A percentile compares a stretch with the other conserved stretches of the same genome.
Evolutionary conservation across 78 protist genomes (phyloP).

Genomic region (Dictyostelium capitatum): DNA sequence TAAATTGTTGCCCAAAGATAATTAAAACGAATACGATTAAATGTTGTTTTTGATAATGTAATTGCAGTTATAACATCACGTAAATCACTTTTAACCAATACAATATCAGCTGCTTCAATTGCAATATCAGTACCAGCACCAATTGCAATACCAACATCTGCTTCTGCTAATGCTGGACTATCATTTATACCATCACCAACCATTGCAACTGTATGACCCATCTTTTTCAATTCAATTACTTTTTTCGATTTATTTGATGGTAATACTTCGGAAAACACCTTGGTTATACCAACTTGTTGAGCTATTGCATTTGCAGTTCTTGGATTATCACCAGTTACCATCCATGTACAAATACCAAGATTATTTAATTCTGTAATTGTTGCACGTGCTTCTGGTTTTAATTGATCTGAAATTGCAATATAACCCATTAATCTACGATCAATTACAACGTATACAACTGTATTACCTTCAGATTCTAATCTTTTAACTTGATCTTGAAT

Average conservation of each 20-base stretch:
- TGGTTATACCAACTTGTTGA: constrained; percentile 57
- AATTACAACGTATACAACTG: constrained; percentile 78
- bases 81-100: constrained; percentile 85
- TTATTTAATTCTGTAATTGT: constrained; percentile 60
- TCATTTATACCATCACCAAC: constrained; percentile 97
- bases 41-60: constrained; percentile 85
- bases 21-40: constrained; percentile 91
- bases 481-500: not conserved
- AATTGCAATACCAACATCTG: constrained; percentile 95
- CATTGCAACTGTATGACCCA: constrained; percentile 89
- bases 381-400: constrained; percentile 87
- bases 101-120: constrained; percentile 94
- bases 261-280: constrained; percentile 91
- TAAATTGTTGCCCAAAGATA: constrained; percentile 95
- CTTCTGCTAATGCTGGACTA: constrained; percentile 90
- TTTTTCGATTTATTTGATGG: constrained; percentile 90
- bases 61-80: constrained; percentile 90
- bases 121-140: constrained; percentile 96
- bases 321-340: constrained; percentile 96
- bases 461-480: constrained; percentile 80
- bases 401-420: constrained; percentile 78
- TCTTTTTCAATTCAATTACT: constrained; percentile 86
- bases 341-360: constrained; percentile 73
- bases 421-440: constrained; percentile 60
- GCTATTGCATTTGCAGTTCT: constrained; percentile 86